A percentile compares a stretch with the other conserved stretches of the same genome.
These are phyloP conservation scores for Ceratobasidium sp. DNA, from an alignment of 1,284 basidiomycete species.

Conservation along the genomic window DNA sequence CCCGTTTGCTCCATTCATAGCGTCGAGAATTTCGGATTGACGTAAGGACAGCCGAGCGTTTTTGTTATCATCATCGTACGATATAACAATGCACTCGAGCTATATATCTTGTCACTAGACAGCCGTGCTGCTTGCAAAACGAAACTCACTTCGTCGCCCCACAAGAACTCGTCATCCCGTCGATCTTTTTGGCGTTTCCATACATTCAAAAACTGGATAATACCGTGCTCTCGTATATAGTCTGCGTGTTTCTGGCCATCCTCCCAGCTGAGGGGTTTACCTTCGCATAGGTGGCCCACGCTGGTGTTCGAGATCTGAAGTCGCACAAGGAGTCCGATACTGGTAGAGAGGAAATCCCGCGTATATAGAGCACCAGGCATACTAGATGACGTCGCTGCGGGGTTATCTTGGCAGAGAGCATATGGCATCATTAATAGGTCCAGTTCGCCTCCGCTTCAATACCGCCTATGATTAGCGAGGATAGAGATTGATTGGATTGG, in stretches of 20 bases:
- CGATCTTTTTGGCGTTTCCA: constrained; percentile 94
- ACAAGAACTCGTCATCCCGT: constrained; percentile 89
- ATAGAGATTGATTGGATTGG: too few species aligned
- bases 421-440: too few species aligned
- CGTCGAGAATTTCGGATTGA: constrained; percentile 88
- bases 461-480: too few species aligned
- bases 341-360: too few species aligned
- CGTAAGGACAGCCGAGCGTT: constrained; percentile 90
- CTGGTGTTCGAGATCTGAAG: constrained; percentile 71
- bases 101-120: constrained; percentile 55
- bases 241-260: constrained; percentile 89
- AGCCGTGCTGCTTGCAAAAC: constrained; percentile 32
- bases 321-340: too few species aligned
- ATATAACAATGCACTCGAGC: constrained; percentile 97
- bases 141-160: constrained; percentile 93
- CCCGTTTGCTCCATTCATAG: constrained; percentile 61
- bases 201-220: constrained; percentile 93
- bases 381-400: too few species aligned
- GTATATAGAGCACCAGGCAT: too few species aligned
- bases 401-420: too few species aligned
- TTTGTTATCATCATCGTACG: constrained; percentile 82
- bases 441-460: too few species aligned
- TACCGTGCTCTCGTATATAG: constrained; percentile 93
- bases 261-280: constrained; percentile 93
- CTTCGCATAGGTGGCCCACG: constrained; percentile 95